These are phyloP conservation scores for Kuraishia ogatae DNA, from an alignment of 805 yeast genomes.

Conservation along the genomic window DNA sequence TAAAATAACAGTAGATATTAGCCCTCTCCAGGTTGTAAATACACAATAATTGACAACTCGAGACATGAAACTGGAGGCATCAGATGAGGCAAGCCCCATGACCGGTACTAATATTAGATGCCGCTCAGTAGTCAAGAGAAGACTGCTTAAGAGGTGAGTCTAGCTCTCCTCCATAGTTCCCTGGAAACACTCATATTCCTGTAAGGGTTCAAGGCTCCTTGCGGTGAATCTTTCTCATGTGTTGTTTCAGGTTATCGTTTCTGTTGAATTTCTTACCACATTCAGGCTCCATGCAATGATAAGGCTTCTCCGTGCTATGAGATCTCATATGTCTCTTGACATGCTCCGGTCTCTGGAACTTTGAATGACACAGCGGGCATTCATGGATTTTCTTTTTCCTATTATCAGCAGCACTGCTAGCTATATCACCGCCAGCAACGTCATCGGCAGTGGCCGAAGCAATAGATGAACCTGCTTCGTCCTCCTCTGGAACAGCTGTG, in stretches of 20 bases:
- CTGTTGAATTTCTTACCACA: slow-evolving; percentile 52
- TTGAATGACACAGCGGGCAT: slow-evolving; percentile 55
- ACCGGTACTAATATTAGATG: too few species aligned
- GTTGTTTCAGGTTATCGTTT: slow-evolving; percentile 53
- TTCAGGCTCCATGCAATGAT: slow-evolving; percentile 38
- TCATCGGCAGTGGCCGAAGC: neutral
- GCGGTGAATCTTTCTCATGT: slow-evolving; percentile 51
- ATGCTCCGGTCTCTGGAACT: slow-evolving; percentile 66
- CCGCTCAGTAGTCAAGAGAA: neutral
- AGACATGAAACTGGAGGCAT: too few species aligned
- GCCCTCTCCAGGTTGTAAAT: too few species aligned
- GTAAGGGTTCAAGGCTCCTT: slow-evolving; percentile 8
- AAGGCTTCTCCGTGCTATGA: slow-evolving; percentile 51
- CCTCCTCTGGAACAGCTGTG: neutral
- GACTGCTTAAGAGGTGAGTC: neutral
- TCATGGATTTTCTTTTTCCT: slow-evolving; percentile 48
- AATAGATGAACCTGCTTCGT: neutral
- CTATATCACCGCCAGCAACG: neutral
- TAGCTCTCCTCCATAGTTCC: neutral
- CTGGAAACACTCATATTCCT: too few species aligned
- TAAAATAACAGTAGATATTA: too few species aligned
- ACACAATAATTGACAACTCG: too few species aligned
- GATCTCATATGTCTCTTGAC: slow-evolving; percentile 56
- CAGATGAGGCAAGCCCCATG: too few species aligned
- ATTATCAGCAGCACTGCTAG: neutral